These are phyloP conservation scores for Calendula officinalis DNA, from an alignment of 129 eudicot species.

Conservation along the genomic window DNA sequence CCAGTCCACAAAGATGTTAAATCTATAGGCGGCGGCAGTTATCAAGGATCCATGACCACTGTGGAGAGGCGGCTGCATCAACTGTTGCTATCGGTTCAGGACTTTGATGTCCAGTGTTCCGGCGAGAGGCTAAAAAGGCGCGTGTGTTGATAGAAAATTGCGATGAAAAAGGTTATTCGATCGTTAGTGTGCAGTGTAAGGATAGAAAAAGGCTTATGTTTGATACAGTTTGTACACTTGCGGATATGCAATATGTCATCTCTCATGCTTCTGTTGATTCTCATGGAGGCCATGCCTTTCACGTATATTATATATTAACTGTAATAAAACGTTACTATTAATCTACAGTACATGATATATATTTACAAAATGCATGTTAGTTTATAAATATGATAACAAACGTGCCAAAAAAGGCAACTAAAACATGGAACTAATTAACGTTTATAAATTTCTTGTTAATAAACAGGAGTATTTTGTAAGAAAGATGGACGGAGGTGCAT, in stretches of 20 bases:
- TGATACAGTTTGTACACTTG: constrained; percentile 74
- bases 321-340: too few species aligned
- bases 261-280: constrained; percentile 70
- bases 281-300: constrained; percentile 62
- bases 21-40: constrained; percentile 37
- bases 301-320: too few species aligned
- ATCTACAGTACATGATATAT: too few species aligned
- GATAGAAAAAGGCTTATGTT: constrained; percentile 69
- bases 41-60: constrained; percentile 46
- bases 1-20: constrained; percentile 49
- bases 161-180: constrained; percentile 57
- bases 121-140: constrained; percentile 36
- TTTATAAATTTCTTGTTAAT: background rate
- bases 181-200: constrained; percentile 43
- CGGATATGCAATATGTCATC: constrained; percentile 67
- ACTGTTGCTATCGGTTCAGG: constrained; percentile 55
- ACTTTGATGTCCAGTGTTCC: constrained; percentile 42
- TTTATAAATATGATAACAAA: too few species aligned
- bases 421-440: background rate
- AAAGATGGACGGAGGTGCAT: constrained; percentile 54
- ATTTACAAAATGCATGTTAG: background rate
- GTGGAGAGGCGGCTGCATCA: constrained; percentile 78
- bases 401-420: too few species aligned
- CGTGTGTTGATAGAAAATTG: constrained; percentile 52
- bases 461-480: constrained; percentile 67